A percentile compares a stretch with the other conserved stretches of the same genome.
These are phyloP conservation scores for Plectosphaerella cucumerina DNA, from an alignment of 2,329 filamentous ascomycete genomes.

Conservation along the genomic window DNA sequence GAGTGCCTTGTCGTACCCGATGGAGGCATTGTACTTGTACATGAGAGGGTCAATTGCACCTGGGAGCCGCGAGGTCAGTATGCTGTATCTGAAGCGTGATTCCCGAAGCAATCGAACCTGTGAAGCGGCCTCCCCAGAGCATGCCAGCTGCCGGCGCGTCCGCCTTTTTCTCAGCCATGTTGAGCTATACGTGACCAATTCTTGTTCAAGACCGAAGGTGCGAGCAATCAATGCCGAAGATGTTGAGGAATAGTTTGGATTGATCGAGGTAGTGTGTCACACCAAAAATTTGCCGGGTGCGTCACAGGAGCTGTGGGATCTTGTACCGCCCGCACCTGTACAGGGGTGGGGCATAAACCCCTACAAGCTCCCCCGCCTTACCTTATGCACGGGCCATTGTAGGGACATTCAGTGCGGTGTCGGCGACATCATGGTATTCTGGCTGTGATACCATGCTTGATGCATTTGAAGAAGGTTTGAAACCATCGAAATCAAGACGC, in stretches of 20 bases:
- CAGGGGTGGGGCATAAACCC: background rate
- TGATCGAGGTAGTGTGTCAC: no score
- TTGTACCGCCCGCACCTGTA: no score
- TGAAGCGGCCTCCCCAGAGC: slow-evolving; percentile 39
- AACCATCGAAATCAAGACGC: no score
- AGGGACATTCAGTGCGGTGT: background rate
- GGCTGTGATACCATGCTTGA: no score
- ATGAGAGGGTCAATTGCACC: slow-evolving; percentile 83
- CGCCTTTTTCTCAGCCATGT: slow-evolving; percentile 18
- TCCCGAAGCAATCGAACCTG: slow-evolving; percentile 19
- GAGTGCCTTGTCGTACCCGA: slow-evolving; percentile 74
- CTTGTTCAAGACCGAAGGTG: background rate
- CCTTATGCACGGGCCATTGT: background rate
- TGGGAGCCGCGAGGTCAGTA: slow-evolving; percentile 30
- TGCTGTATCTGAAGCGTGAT: background rate
- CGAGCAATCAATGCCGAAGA: background rate
- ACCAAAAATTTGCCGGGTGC: background rate
- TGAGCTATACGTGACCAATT: slow-evolving; percentile 4
- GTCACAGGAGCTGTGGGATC: background rate
- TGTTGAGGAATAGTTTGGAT: background rate
- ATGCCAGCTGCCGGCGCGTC: slow-evolving; percentile 23
- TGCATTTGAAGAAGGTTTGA: no score
- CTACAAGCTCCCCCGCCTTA: background rate
- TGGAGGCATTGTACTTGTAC: slow-evolving; percentile 77
- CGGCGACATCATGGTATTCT: no score